Percentiles rank a stretch among this genome's conserved stretches.
These are phyloP conservation scores for Trichosporon sp. DNA, from an alignment of 1,284 basidiomycete genomes.

Conservation along the genomic window DNA sequence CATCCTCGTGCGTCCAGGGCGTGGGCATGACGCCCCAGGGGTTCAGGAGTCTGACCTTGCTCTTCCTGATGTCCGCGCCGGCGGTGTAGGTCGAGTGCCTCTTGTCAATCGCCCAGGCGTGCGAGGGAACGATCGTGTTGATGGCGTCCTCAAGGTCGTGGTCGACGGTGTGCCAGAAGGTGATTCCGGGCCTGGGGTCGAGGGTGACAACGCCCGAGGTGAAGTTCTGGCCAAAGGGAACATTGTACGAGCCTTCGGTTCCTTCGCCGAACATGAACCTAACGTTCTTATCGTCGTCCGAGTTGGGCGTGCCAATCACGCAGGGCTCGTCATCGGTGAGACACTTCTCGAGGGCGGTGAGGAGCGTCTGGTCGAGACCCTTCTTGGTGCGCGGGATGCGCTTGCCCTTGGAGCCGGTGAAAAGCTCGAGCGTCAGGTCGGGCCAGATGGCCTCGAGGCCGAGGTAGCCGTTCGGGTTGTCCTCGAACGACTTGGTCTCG, in stretches of 20 bases:
- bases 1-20: neutral
- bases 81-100: neutral
- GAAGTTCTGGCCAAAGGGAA: neutral
- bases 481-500: neutral
- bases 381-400: neutral
- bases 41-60: neutral
- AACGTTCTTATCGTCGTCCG: neutral
- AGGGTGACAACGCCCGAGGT: neutral
- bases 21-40: neutral
- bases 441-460: slow-evolving; percentile 5
- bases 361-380: neutral
- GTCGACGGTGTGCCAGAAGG: neutral
- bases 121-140: neutral
- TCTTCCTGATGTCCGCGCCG: neutral
- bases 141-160: slow-evolving; percentile 5
- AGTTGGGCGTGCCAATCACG: neutral
- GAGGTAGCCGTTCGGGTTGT: slow-evolving; percentile 6
- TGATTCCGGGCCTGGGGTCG: neutral
- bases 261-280: too few species aligned
- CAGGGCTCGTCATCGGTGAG: slow-evolving; percentile 9
- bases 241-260: too few species aligned
- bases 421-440: neutral
- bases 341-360: neutral
- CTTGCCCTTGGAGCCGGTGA: slow-evolving; percentile 7
- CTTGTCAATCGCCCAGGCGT: neutral